phyloP scores from a whole-genome alignment of 768 basidiomycete species.

The Leccinum boreale region DNA sequence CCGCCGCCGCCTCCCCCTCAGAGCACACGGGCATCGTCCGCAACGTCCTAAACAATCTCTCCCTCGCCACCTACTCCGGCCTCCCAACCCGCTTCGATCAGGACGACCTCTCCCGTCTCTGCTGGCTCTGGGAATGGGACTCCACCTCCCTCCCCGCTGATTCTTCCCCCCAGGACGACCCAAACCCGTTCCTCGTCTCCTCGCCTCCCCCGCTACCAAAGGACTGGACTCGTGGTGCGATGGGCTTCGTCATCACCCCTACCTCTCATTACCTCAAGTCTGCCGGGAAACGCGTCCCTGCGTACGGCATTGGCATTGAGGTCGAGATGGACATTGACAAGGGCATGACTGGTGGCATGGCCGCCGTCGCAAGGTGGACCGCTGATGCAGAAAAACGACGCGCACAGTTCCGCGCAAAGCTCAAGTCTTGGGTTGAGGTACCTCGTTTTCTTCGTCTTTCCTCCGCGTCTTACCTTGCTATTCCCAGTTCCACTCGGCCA shows the following conservation, averaged over 20 bases:
- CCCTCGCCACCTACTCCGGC: conserved; percentile 65
- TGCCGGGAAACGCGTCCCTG: conserved; percentile 65
- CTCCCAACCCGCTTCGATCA: conserved; percentile 59
- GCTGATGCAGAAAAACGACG: conserved; percentile 62
- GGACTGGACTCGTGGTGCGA: conserved; percentile 78
- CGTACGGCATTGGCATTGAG: conserved; percentile 83
- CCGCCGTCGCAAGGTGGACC: conserved; percentile 86
- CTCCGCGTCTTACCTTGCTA: conserved; percentile 7
- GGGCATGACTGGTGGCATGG: conserved; percentile 79
- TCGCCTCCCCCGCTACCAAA: conserved; percentile 37
- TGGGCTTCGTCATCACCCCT: conserved; percentile 74
- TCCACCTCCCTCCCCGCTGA: conserved; percentile 38
- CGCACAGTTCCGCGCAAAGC: conserved; percentile 52
- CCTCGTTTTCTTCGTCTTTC: not conserved
- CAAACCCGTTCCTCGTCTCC: conserved; percentile 69
- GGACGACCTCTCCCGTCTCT: conserved; percentile 72
- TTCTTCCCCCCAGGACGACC: conserved; percentile 44
- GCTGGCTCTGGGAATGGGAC: conserved; percentile 93
- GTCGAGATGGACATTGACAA: conserved; percentile 84
- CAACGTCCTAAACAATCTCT: conserved; percentile 76
- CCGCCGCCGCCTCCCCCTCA: conserved; percentile 74
- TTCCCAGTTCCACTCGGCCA: conserved; percentile 49
- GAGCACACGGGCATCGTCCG: conserved; percentile 72
- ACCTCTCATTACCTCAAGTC: conserved; percentile 70
- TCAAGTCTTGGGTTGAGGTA: conserved; percentile 65